These are phyloP conservation scores for Suillus subalutaceus DNA, from an alignment of 768 basidiomycete genomes.

Conservation along the genomic window DNA sequence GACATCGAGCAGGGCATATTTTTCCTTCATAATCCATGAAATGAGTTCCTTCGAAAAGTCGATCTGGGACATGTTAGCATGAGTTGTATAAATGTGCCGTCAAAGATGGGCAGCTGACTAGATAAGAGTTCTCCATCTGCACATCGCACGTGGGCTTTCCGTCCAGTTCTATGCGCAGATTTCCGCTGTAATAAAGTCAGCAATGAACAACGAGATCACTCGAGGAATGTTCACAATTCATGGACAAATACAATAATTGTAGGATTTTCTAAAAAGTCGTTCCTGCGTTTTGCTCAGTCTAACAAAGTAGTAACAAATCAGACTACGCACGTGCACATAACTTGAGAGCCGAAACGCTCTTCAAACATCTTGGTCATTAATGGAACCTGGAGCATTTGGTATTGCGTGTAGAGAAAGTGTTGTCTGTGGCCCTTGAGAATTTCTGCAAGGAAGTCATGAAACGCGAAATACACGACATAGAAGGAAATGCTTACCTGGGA, in stretches of 20 bases:
- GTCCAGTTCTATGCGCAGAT: slow-evolving; percentile 82
- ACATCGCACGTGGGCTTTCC: slow-evolving; percentile 73
- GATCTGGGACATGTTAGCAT: slow-evolving; percentile 53
- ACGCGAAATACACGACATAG: slow-evolving; percentile 5
- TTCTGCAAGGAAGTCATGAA: slow-evolving; percentile 45
- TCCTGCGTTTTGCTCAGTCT: slow-evolving; percentile 41
- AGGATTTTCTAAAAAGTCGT: slow-evolving; percentile 74
- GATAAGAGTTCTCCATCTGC: slow-evolving; percentile 78
- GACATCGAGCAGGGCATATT: slow-evolving; percentile 81
- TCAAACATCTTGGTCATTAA: slow-evolving; percentile 68
- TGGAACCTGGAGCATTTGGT: slow-evolving; percentile 82
- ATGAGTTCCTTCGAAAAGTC: slow-evolving; percentile 84
- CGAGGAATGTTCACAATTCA: slow-evolving; percentile 74
- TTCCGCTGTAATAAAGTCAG: slow-evolving; percentile 60
- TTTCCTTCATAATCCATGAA: slow-evolving; percentile 67
- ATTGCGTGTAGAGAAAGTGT: slow-evolving; percentile 73
- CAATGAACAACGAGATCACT: background rate
- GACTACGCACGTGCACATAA: slow-evolving; percentile 83
- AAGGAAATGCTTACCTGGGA: slow-evolving; percentile 55
- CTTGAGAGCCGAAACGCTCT: slow-evolving; percentile 75
- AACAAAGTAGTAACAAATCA: background rate
- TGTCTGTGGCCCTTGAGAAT: slow-evolving; percentile 90
- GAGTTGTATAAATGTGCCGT: background rate
- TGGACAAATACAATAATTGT: slow-evolving; percentile 89
- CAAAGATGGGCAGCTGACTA: slow-evolving; percentile 49